Evolutionary conservation across 2,329 filamentous ascomycete genomes (phyloP).

Genomic region (Exophiala lecanii-corni): DNA sequence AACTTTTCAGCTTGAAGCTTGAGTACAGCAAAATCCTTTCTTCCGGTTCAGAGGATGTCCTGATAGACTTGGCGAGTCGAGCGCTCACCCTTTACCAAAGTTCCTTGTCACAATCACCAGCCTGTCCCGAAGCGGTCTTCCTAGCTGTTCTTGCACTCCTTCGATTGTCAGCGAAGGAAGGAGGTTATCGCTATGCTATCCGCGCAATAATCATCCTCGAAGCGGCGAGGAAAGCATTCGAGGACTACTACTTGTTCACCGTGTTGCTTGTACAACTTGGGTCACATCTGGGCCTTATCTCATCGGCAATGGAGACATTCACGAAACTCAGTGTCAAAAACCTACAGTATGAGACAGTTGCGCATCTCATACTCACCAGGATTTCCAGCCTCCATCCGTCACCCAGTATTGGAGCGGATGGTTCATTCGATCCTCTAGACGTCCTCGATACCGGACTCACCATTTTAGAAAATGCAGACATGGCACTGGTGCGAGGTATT

Average conservation of each 20-base stretch:
- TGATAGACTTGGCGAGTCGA: constrained; percentile 13
- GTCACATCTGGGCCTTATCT: constrained; percentile 40
- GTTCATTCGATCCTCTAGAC: constrained; percentile 36
- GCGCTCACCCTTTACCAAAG: constrained; percentile 14
- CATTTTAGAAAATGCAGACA: constrained; percentile 39
- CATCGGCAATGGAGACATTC: constrained; percentile 43
- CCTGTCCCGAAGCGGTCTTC: constrained; percentile 19
- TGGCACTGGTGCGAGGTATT: constrained; percentile 34
- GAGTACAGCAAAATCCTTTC: constrained; percentile 12
- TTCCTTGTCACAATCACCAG: constrained; percentile 5
- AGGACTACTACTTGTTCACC: constrained; percentile 44
- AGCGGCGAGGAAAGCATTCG: constrained; percentile 32
- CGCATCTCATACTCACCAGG: constrained; percentile 45
- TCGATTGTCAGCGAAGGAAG: constrained; percentile 5
- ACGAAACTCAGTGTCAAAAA: constrained; percentile 45
- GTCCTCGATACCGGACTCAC: constrained; percentile 38
- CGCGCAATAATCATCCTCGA: constrained; percentile 20
- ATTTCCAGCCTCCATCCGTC: constrained; percentile 45
- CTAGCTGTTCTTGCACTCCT: constrained; percentile 21
- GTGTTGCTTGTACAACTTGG: constrained; percentile 43
- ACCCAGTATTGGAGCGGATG: constrained; percentile 35
- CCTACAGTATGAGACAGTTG: constrained; percentile 45
- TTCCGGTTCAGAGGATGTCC: constrained; percentile 1
- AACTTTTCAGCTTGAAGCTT: constrained; percentile 19
- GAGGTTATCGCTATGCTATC: constrained; percentile 4